These are phyloP conservation scores for Tylopilus rubrobrunneus DNA, from an alignment of 768 basidiomycete species.

Conservation along the genomic window DNA sequence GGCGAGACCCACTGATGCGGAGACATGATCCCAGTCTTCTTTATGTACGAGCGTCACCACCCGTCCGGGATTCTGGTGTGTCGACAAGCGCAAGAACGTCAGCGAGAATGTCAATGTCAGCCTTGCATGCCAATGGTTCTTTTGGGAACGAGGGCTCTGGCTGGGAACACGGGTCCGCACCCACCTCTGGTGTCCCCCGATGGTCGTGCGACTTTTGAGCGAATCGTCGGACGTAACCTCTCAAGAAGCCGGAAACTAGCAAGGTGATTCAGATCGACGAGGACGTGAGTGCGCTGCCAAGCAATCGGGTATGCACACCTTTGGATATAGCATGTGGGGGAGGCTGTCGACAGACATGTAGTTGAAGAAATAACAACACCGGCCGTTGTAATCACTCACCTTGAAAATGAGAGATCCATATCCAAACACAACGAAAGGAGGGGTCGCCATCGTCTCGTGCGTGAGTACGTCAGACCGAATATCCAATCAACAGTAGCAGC, in stretches of 20 bases:
- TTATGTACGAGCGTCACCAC: constrained; percentile 90
- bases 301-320: constrained; percentile 38
- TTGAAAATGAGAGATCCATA: constrained; percentile 95
- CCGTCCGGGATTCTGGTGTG: constrained; percentile 71
- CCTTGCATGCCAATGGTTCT: not conserved
- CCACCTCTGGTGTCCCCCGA: constrained; percentile 80
- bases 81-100: not conserved
- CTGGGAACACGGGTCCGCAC: not conserved
- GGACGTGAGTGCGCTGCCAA: not conserved
- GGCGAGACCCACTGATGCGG: constrained; percentile 48
- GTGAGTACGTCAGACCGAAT: not conserved
- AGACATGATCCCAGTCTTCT: constrained; percentile 81
- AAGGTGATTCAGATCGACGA: not conserved
- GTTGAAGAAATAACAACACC: not conserved
- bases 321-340: constrained; percentile 73
- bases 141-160: not conserved
- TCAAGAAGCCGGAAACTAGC: constrained; percentile 76
- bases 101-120: not conserved
- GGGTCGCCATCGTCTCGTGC: constrained; percentile 4
- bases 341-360: constrained; percentile 45
- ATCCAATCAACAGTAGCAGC: not conserved
- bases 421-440: constrained; percentile 76
- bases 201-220: constrained; percentile 93
- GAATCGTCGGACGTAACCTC: constrained; percentile 87
- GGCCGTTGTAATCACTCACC: constrained; percentile 35